Conservation (phyloP, 345 rosid species). For the Erodium maritimum region DNA sequence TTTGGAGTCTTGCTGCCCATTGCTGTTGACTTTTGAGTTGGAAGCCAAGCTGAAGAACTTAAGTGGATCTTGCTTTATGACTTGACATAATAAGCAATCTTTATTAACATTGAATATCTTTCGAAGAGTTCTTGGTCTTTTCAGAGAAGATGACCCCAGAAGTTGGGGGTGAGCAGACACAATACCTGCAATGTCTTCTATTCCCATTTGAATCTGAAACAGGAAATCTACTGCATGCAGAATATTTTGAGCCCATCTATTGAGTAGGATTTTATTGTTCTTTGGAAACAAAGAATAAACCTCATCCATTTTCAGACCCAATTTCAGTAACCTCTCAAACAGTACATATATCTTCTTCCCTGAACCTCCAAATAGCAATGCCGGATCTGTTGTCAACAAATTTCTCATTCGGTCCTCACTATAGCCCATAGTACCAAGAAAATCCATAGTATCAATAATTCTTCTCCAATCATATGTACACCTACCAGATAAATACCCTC, state of each 20-base stretch:
- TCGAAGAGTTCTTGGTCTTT: constrained; percentile 40
- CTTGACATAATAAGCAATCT: constrained; percentile 32
- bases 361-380: constrained; percentile 45
- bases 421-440: constrained; percentile 51
- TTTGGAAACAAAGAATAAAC: constrained; percentile 33
- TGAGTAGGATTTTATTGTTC: constrained; percentile 41
- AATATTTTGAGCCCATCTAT: constrained; percentile 33
- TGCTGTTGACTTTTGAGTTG: constrained; percentile 19
- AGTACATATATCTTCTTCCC: constrained; percentile 50
- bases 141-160: constrained; percentile 41
- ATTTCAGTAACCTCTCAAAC: constrained; percentile 50
- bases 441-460: constrained; percentile 41
- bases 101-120: constrained; percentile 28
- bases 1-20: constrained; percentile 19
- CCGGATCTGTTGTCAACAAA: constrained; percentile 39
- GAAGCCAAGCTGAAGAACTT: constrained; percentile 48
- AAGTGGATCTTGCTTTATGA: constrained; percentile 46
- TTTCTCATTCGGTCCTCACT: constrained; percentile 34
- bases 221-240: constrained; percentile 36
- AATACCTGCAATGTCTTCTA: constrained; percentile 28
- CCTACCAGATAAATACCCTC: constrained; percentile 24
- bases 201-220: constrained; percentile 41
- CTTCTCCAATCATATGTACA: constrained; percentile 47
- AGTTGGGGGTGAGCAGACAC: constrained; percentile 25
- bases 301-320: constrained; percentile 40